A percentile compares a stretch with the other conserved stretches of the same genome.
These are phyloP conservation scores for Pseudonectria buxi DNA, from an alignment of 2,329 filamentous ascomycete genomes.

Conservation along the genomic window DNA sequence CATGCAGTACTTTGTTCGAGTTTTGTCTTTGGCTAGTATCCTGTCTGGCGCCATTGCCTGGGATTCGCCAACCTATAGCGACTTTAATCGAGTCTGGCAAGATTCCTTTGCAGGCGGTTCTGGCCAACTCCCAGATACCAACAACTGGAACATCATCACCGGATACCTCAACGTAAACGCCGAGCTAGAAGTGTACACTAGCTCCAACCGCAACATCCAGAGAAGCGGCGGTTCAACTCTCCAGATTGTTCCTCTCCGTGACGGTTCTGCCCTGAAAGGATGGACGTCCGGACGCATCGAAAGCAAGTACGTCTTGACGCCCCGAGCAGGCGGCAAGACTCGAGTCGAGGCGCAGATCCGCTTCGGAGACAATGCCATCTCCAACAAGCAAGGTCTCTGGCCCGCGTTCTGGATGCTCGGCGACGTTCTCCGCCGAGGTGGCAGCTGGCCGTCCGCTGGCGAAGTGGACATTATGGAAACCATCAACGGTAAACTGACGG, in stretches of 20 bases:
- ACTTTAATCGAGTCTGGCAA: slow-evolving; percentile 33
- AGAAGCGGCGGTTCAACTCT: slow-evolving; percentile 42
- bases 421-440: slow-evolving; percentile 12
- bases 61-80: slow-evolving; percentile 30
- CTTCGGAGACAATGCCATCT: slow-evolving; percentile 34
- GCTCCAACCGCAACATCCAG: slow-evolving; percentile 41
- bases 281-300: slow-evolving; percentile 51
- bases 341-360: slow-evolving; percentile 39
- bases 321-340: slow-evolving; percentile 35
- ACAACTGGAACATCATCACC: slow-evolving; percentile 34
- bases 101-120: slow-evolving; percentile 35
- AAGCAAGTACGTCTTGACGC: slow-evolving; percentile 38
- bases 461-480: slow-evolving; percentile 17
- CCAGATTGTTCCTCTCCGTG: slow-evolving; percentile 41
- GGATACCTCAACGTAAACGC: slow-evolving; percentile 41
- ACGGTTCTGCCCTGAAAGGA: slow-evolving; percentile 23
- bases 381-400: slow-evolving; percentile 37
- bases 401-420: slow-evolving; percentile 21
- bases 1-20: no score
- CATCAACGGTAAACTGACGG: slow-evolving; percentile 6
- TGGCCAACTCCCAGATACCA: slow-evolving; percentile 26
- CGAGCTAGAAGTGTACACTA: slow-evolving; percentile 43
- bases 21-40: no score
- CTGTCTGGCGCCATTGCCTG: slow-evolving; percentile 23
- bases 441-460: slow-evolving; percentile 16